Base-by-base conservation (phyloP, 805 yeast genomes). In the Kuraishia hungarica region DNA sequence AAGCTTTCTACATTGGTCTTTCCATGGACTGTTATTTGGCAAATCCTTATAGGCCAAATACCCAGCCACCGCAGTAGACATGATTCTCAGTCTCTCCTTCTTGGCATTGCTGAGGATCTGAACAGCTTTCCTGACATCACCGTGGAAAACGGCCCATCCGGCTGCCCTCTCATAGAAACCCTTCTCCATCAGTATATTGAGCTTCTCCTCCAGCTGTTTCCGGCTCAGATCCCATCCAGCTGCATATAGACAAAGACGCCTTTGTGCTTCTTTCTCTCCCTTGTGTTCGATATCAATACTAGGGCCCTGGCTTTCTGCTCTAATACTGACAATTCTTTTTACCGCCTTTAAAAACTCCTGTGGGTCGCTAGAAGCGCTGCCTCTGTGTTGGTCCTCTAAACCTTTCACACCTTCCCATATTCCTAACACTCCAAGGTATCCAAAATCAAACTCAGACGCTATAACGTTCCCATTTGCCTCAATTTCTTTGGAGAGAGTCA, bases 71-170 rank as follows among this genome's bases (percentile, higher is more conserved):
- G 98, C 97, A 0, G 98, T 87, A 0, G 97, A 90, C 79, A 93
- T 91, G 51, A 93, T 76, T 52, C 87, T 72, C 51, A 89, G 74
- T 54, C 84, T 73, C 65, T 87, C 91, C 56, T 81, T 84, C 52
- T 83, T 83, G 1, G 96, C 82, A n/a, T 80, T 75, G 0, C 88
- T 82, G 54, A 93, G 72, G n/a, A 90, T 86, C 49, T 82, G 83
- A 2, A 92, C 87, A 0, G 97, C 96, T 52, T 83, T 78, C 2
- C 81, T 78, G 2, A 93, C 87, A 67, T 91, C 89, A 6, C 96
- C 97, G 65, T 89, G 93, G 68, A 93, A 93, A 0, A 91, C 92
- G 0, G 97, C 97, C 96, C 97, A 89, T 0, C 96, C 98, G 0
- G 97, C 99, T 0, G 99, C 98, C 65, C 93, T 85, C 58, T 91